Base-by-base conservation (phyloP, 352 stramenopile species). In the Phytopythium delawarense region DNA sequence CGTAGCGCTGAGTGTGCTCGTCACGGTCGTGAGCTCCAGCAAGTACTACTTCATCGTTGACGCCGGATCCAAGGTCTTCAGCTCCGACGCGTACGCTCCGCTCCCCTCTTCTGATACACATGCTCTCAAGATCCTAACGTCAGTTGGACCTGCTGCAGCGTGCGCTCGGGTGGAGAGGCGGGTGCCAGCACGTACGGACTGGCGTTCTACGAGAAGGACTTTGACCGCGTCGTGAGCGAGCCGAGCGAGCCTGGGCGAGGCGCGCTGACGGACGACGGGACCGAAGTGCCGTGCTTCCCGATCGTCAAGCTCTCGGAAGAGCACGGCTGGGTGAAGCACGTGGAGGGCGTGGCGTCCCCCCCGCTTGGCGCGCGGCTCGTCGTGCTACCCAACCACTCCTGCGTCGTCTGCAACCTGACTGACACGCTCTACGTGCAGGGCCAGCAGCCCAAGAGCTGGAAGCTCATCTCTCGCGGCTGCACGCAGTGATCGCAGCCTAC, bases 31-130 rank as follows among this genome's bases (percentile, higher is more conserved):
- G 53, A 92, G 81, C 62, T 70, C 79, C 23, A 90, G 87, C 66
- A 77, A 80, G 59, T 71, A 82, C 76, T 79, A 89, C 60, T 89
- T 92, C 63, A 89, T 92, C 57, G 66, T 92, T 28, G 83, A 90
- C 60, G 67, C 77, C 4, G 83, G 83, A 28, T 89, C 79, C 37
- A 92, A 90, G 44, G 78, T 92, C 25, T 65, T 92, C 0, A 90
- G 77, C 59, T 81, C 79, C 0, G 83, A 90, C 62, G 62, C 57
- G 78, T 87, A 79, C 45, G 74, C 16, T 25, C 7, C 39, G 34
- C 15, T 25, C 23, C 23, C 34, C 9, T 48, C 21, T n/a, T 18
- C 20, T 18, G 16, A 39, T 11, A 8, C 35, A 16, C 35, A 40
- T 6, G 6, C 12, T 6, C 35, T 40, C 35, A 15, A 21, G 23